Evolutionary conservation across 106 monocot species (phyloP).

Genomic region (Triglochin maritima): DNA sequence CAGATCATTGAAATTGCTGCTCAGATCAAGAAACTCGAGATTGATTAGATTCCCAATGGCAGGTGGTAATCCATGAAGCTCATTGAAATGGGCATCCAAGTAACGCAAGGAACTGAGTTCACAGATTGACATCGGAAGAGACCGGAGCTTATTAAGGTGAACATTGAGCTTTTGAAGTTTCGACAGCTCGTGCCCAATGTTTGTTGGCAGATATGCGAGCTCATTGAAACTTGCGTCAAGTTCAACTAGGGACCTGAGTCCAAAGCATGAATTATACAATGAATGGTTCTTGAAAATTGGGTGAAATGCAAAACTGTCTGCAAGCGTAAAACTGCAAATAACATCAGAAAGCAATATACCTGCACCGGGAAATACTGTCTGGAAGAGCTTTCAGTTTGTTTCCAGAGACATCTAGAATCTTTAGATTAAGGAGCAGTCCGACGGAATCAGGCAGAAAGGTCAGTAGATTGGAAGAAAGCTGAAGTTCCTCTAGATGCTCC

Average conservation of each 20-base stretch:
- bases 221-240: conserved; percentile 80
- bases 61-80: conserved; percentile 57
- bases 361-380: conserved; percentile 83
- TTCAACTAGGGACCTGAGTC: conserved; percentile 71
- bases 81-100: conserved; percentile 91
- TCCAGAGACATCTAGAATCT: conserved; percentile 68
- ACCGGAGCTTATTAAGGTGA: conserved; percentile 78
- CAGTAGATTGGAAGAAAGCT: conserved; percentile 55
- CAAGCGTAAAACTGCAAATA: neutral
- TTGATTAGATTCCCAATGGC: conserved; percentile 61
- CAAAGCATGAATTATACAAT: neutral
- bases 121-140: conserved; percentile 73
- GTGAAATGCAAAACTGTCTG: neutral
- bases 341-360: conserved; percentile 21
- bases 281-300: too few relatives aligned
- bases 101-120: conserved; percentile 50
- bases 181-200: conserved; percentile 59
- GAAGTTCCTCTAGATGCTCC: conserved; percentile 65
- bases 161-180: conserved; percentile 61
- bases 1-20: conserved; percentile 85
- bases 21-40: conserved; percentile 63
- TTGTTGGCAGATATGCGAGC: conserved; percentile 73
- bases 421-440: conserved; percentile 67
- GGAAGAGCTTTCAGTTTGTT: conserved; percentile 87
- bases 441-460: conserved; percentile 76